These are phyloP conservation scores for Fonsecaea erecta DNA, from an alignment of 2,329 filamentous ascomycete genomes.

Conservation along the genomic window DNA sequence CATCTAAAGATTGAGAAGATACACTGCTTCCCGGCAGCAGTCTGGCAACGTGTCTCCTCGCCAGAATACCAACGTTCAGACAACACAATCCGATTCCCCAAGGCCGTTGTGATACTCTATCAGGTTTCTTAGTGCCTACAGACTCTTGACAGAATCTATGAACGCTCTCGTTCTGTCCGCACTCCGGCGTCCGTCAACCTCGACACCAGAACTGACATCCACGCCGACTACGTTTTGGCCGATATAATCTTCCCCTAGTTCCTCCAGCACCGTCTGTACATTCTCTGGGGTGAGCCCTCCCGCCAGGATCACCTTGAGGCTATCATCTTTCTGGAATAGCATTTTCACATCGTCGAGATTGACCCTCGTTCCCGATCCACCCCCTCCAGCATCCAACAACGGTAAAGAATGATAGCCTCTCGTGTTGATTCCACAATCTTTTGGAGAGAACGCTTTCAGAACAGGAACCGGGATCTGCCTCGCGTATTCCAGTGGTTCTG, in stretches of 20 bases:
- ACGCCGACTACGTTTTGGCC: constrained; percentile 74
- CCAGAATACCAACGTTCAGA: neutral
- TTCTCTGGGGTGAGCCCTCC: constrained; percentile 84
- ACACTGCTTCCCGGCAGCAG: no score
- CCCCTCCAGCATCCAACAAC: constrained; percentile 83
- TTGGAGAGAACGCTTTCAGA: constrained; percentile 80
- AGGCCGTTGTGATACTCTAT: neutral
- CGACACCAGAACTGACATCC: constrained; percentile 93
- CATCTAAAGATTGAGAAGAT: no score
- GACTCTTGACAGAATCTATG: constrained; percentile 70
- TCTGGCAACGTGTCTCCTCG: no score
- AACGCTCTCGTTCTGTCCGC: constrained; percentile 81
- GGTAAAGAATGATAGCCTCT: constrained; percentile 83
- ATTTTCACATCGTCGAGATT: constrained; percentile 72
- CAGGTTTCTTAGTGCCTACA: neutral
- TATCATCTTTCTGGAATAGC: constrained; percentile 68
- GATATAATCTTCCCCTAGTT: constrained; percentile 59
- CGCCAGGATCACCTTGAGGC: constrained; percentile 78
- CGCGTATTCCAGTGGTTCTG: constrained; percentile 92
- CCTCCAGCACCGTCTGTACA: constrained; percentile 67
- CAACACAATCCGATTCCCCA: neutral
- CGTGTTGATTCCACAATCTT: constrained; percentile 70
- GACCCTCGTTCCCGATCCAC: constrained; percentile 77
- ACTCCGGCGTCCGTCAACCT: constrained; percentile 79
- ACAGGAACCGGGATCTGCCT: constrained; percentile 88